Conservation (phyloP, 2,329 filamentous ascomycete genomes). For the Dothistroma pini region DNA sequence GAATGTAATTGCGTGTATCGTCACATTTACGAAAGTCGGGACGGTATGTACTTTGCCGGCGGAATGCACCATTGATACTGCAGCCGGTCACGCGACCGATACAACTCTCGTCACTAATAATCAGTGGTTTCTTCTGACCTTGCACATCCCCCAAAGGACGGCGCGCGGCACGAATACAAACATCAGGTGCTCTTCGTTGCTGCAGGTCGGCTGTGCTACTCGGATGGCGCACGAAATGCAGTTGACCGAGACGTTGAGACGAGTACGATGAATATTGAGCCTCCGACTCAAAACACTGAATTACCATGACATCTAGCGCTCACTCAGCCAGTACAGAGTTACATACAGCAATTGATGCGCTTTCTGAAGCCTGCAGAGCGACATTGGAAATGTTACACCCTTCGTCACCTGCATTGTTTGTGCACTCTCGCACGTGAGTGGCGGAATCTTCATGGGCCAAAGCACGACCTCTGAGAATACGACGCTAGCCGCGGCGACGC, state of each 20-base stretch:
- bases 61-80: conserved; percentile 6
- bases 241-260: not conserved
- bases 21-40: not conserved
- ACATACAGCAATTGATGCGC: not conserved
- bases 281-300: not conserved
- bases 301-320: not conserved
- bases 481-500: not conserved
- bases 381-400: not conserved
- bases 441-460: not conserved
- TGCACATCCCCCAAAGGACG: not conserved
- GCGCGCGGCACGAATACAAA: not conserved
- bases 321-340: not conserved
- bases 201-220: not conserved
- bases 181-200: not conserved
- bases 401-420: not conserved
- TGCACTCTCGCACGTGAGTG: not conserved
- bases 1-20: not conserved
- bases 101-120: not conserved
- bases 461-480: not conserved
- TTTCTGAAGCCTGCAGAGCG: not conserved
- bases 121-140: not conserved
- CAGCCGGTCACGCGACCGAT: not conserved
- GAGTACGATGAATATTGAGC: not conserved
- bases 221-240: not conserved
- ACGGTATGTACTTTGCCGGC: conserved; percentile 11